Percentiles rank a stretch among this genome's conserved stretches.
Evolutionary conservation across 202 grass and related monocot species (phyloP).

Genomic region (Saccharum hybrid): DNA sequence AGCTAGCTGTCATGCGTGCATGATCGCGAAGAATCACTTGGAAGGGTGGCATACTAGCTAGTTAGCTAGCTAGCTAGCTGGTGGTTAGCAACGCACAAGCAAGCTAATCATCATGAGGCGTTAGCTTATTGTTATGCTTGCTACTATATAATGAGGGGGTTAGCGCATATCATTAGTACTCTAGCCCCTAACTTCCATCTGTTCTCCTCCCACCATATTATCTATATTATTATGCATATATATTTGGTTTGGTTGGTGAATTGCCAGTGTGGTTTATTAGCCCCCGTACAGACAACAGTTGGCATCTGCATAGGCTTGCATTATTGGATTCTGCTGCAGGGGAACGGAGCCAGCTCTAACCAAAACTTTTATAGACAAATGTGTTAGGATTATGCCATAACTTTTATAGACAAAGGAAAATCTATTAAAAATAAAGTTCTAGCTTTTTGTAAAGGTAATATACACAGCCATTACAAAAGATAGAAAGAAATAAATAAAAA

Average conservation of each 20-base stretch:
- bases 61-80: background rate
- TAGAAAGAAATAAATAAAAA: no score
- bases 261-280: background rate
- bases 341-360: background rate
- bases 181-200: background rate
- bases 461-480: no score
- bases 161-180: constrained; percentile 7
- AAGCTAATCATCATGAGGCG: constrained; percentile 12
- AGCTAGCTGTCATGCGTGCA: background rate
- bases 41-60: background rate
- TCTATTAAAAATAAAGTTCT: no score
- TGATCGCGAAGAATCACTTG: background rate
- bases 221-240: no score
- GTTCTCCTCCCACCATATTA: no score
- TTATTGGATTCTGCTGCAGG: constrained; percentile 14
- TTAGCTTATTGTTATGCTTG: background rate
- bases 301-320: background rate
- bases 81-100: background rate
- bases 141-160: background rate
- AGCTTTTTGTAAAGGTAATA: no score
- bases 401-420: no score
- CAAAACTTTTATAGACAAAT: background rate
- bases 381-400: no score
- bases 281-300: constrained; percentile 8
- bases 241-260: background rate